Evolutionary conservation across 2,329 filamentous ascomycete species (phyloP), one percentile per base, ranked within the genome.

Genomic region (Fusarium floridanum): DNA sequence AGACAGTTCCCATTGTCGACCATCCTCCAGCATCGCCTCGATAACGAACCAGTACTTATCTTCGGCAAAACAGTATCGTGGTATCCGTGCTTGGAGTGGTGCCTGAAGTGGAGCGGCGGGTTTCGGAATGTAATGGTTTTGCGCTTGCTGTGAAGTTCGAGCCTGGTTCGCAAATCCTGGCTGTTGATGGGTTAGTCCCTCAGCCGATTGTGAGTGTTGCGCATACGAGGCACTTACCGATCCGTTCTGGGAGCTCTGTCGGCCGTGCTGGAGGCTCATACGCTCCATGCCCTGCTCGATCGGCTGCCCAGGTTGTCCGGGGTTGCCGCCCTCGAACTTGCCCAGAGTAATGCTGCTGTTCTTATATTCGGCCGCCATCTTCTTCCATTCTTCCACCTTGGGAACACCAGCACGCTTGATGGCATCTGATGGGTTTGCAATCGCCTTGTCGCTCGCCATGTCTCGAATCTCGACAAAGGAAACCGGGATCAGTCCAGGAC

Each of bases 1-100:
- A 43, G 95, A 96, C 60, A 99, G 86, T 81, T 98, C 95, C 95
- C 95, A 98, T 80, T 94, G 92, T 56, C 94, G 90, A 57, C 95
- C 95, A 81, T 98, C 95, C 80, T 98, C 95, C 83, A 98, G 90
- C 78, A 92, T 89, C 27, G 94, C 95, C 82, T 98, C 95, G 68
- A 99, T 96, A 64, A 98, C 94, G 80, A 98, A 99, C 95, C 97
- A 98, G 84, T 98, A 98, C 82, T 98, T 98, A 77, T 98, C 95
- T 81, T 98, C 96, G 69, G 95, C 95, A 80, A 97, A 98, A 82
- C 95, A 97, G 85, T 98, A 98, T 71, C 95, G 90, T 17, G 96
- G 95, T 77, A 98, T 97, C 62, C 91, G 93, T 14, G 96, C 97
- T 66, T 91, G 91, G 59, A 97, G 86, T 0, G 97, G 96, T 3